These are phyloP conservation scores for Trametes polyzona DNA, from an alignment of 1,284 basidiomycete genomes.

Conservation along the genomic window DNA sequence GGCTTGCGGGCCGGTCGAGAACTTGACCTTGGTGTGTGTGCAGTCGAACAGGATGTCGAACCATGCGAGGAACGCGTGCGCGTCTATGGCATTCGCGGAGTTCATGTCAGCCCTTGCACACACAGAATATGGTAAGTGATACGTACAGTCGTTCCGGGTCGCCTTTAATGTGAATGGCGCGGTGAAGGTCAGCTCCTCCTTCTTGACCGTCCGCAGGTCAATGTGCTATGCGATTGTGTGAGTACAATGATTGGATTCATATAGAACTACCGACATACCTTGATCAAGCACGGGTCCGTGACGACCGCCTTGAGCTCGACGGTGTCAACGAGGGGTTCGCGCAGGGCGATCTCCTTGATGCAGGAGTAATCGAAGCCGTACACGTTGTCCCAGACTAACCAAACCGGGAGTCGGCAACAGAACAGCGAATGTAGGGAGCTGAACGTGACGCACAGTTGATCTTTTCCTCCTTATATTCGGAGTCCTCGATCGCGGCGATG, in stretches of 20 bases:
- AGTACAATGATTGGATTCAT: not conserved
- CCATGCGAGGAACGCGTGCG: conserved; percentile 99
- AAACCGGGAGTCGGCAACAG: not conserved
- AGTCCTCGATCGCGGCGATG: conserved; percentile 97
- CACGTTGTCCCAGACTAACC: conserved; percentile 97
- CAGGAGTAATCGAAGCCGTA: conserved; percentile 99
- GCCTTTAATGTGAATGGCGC: conserved; percentile 82
- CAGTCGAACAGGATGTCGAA: conserved; percentile 97
- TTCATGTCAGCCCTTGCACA: conserved; percentile 14
- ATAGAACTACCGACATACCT: conserved; percentile 47
- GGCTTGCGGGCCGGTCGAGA: conserved; percentile 94
- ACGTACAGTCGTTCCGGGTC: conserved; percentile 91
- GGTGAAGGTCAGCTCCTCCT: conserved; percentile 92
- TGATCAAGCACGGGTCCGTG: conserved; percentile 86
- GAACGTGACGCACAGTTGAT: conserved; percentile 81
- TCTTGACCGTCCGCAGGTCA: conserved; percentile 89
- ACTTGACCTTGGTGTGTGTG: conserved; percentile 95
- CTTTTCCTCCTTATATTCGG: conserved; percentile 99
- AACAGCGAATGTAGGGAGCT: not conserved
- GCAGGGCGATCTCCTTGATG: conserved; percentile 98
- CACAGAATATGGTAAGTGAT: too few species aligned
- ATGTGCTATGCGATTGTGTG: conserved; percentile 63
- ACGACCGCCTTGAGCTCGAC: conserved; percentile 94
- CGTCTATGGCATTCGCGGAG: conserved; percentile 55
- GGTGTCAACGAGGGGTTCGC: conserved; percentile 97